Evolutionary conservation across 805 yeast genomes (phyloP), one percentile per base, ranked within the genome.

Genomic region (Candida schatavii): DNA sequence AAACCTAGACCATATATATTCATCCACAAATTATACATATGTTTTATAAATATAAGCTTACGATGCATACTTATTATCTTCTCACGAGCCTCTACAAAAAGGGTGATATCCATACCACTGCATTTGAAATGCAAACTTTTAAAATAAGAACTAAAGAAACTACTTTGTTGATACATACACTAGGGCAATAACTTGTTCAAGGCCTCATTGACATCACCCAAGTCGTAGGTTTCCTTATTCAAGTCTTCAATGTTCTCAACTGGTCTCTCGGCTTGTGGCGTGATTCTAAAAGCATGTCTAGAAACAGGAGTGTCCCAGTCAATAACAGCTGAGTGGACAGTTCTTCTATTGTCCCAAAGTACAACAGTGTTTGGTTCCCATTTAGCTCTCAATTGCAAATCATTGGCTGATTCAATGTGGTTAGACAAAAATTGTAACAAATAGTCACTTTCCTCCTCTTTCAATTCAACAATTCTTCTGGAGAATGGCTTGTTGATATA

Each of bases 311-410:
- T 70, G 49, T 77, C 83, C 83, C 87, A 85, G 54, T 85, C 91
- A 42, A 78, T 74, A 14, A 81, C 71, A 13, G 89, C 88, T 11
- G 85, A 69, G 59, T 85, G 93, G 20, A 76, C 63, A 7, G 80
- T 75, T 55, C 83, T 70, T 58, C 93, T 78, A 70, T 85, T 85
- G 55, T 85, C 93, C 91, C 91, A 85, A 21, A 83, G 61, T 15
- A 81, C 87, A 39, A 85, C 83, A 1, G 88, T 76, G 38, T 76
- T 74, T 40, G 82, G 81, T 55, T 79, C 83, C 85, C 88, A 85
- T 41, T 61, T 72, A 35, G 87, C 86, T 56, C 90, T 75, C 41
- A 83, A 67, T 49, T 83, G 87, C 50, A 83, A 70, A 57, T 83
- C 88, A 43, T 74, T 75, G 21, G 78, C 59, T 48, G 65, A 64